Evolutionary conservation across 139 green algal genomes (phyloP).

Genomic region (Chlamydomonas sp.): DNA sequence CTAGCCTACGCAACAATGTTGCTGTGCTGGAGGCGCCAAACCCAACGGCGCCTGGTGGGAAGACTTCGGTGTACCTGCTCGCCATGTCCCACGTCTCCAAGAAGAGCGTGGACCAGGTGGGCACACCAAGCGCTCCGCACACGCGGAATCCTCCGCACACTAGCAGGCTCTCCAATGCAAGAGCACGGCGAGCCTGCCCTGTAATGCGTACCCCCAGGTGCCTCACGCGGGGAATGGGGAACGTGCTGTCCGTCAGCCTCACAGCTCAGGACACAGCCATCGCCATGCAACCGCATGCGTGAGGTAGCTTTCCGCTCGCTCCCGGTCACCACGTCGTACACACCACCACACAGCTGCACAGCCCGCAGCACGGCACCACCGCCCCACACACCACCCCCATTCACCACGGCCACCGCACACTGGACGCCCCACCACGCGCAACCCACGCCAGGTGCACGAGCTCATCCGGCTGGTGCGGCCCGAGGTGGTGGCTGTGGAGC

Average conservation of each 20-base stretch:
- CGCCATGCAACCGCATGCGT: neutral
- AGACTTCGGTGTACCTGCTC: constrained; percentile 75
- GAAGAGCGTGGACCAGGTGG: constrained; percentile 65
- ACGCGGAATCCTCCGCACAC: neutral
- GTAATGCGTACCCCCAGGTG: neutral
- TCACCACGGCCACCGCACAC: neutral
- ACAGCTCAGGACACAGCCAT: neutral
- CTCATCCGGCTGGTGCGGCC: constrained; percentile 65
- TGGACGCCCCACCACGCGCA: neutral
- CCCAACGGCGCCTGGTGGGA: constrained; percentile 46
- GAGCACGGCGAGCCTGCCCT: neutral
- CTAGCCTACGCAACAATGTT: constrained; percentile 56
- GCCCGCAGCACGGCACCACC: neutral
- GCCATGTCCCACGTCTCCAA: constrained; percentile 85
- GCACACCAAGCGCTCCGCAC: neutral
- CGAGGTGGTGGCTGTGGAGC: constrained; percentile 78
- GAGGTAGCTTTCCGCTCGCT: neutral
- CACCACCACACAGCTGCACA: neutral
- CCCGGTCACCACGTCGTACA: neutral
- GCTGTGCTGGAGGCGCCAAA: constrained; percentile 65
- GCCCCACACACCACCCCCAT: neutral
- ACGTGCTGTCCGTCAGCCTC: no score
- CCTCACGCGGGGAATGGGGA: neutral
- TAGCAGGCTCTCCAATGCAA: neutral
- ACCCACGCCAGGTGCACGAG: constrained; percentile 5